Base-by-base conservation (phyloP, 1,284 basidiomycete species). In the Pseudozyma sp. region DNA sequence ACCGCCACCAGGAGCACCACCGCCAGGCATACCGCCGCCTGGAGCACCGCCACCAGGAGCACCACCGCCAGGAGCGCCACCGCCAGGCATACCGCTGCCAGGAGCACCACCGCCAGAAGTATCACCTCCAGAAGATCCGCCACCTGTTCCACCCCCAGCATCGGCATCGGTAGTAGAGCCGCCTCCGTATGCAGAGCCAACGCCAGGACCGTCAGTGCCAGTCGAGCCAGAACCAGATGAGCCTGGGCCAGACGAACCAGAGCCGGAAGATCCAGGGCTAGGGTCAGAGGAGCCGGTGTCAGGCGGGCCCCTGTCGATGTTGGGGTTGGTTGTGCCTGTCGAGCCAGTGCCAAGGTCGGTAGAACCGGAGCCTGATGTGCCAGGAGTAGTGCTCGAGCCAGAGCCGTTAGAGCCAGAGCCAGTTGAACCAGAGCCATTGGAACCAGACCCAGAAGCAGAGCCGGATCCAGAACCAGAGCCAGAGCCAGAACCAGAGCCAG, bases 161-260 rank as follows among this genome's bases (percentile, higher is more conserved):
- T 17, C 47, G 40, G 29, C 10, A 29, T 39, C 45, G 16, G 31
- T 31, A 30, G 5, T n/a, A 30, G 52, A 9, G 11, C 47, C 52
- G 39, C 16, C 17, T 24, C 45, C 51, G 17, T n/a, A 29, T 29
- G 37, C 44, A 33, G 31, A n/a, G 6, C 35, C 45, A 6, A n/a
- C 55, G 19, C 60, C 56, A 45, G 53, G 29, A 35, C 57, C 39
- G 31, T 51, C 49, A 59, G 43, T 13, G 24, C 34, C n/a, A 31
- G 37, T 45, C 19, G 24, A 13, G 13, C 39, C 44, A 46, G 29
- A 33, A 30, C 51, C 56, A 40, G 39, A 24, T 24, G 24, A 24
- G 24, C 24, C 24, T 24, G 24, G 24, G 24, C 4, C 24, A 24
- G 24, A 37, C 53, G 50, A 31, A 16, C 56, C 51, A 47, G 52